phyloP scores from a whole-genome alignment of 1,284 basidiomycete genomes.

The Cryptococcus floricola region DNA sequence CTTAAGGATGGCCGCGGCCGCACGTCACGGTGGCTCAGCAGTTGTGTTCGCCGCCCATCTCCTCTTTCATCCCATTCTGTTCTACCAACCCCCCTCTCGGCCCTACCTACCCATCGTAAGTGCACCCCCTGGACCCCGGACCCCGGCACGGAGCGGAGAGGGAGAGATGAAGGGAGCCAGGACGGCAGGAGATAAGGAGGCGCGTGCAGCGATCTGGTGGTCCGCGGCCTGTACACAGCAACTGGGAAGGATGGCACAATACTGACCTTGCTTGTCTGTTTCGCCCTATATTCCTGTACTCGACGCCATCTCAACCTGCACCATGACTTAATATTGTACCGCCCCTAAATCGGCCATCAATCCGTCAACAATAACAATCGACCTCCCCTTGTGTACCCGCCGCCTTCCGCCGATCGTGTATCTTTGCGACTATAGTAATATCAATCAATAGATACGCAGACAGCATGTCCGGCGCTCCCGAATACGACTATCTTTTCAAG shows the following conservation, averaged over 20 bases:
- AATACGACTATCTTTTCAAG: constrained; percentile 98
- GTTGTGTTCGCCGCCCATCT: not conserved
- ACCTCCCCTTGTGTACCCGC: not conserved
- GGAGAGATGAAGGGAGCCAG: not conserved
- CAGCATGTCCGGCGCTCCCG: constrained; percentile 56
- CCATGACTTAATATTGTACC: not conserved
- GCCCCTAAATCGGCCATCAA: not conserved
- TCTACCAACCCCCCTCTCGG: not conserved
- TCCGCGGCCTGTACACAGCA: no score
- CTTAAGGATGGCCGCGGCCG: not conserved
- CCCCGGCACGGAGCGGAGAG: not conserved
- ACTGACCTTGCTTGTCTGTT: not conserved
- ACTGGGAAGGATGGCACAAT: not conserved
- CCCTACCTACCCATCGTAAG: not conserved
- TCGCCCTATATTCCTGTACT: no score
- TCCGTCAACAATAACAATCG: not conserved
- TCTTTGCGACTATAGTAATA: not conserved
- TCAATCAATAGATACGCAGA: not conserved
- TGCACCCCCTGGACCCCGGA: not conserved
- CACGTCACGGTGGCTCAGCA: constrained; percentile 2
- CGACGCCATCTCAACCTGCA: no score
- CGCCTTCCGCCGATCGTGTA: not conserved
- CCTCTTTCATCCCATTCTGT: not conserved
- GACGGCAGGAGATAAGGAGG: not conserved
- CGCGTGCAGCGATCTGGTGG: not conserved